Percentiles rank a stretch among this genome's conserved stretches.
These are phyloP conservation scores for Penicillium cataractarum DNA, from an alignment of 495 filamentous ascomycete genomes.

Conservation along the genomic window DNA sequence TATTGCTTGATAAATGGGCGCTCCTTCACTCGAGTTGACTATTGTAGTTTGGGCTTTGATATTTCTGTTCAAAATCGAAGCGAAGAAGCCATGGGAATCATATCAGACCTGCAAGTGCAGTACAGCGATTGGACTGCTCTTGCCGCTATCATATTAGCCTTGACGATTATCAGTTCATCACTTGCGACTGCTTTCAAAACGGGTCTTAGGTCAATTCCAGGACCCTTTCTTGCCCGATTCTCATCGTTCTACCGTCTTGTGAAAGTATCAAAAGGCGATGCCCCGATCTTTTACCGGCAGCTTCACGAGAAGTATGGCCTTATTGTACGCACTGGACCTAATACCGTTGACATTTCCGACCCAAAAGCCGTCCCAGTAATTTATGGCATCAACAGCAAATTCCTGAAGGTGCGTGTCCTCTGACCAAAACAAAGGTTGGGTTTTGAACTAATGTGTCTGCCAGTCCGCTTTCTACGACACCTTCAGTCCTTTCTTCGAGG, in stretches of 20 bases:
- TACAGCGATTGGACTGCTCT: neutral
- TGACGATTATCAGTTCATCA: neutral
- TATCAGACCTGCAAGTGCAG: neutral
- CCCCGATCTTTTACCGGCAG: neutral
- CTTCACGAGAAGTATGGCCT: neutral
- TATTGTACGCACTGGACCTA: neutral
- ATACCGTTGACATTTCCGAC: neutral
- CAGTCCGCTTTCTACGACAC: neutral
- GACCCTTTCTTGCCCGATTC: conserved; percentile 18
- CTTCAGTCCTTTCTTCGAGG: neutral
- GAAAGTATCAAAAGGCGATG: neutral
- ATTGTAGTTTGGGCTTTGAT: no score
- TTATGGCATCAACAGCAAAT: neutral
- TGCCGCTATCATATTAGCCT: neutral
- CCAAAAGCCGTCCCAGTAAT: neutral
- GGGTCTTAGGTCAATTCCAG: conserved; percentile 20
- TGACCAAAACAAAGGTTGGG: neutral
- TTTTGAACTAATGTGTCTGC: neutral
- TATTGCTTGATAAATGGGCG: neutral
- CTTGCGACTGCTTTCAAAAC: conserved; percentile 12
- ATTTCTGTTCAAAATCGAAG: neutral
- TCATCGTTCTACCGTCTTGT: conserved; percentile 15
- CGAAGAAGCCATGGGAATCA: neutral
- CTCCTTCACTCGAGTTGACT: neutral
- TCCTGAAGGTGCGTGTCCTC: neutral